Base-by-base conservation (phyloP, 805 yeast species). In the Metschnikowia cerradonensis region DNA sequence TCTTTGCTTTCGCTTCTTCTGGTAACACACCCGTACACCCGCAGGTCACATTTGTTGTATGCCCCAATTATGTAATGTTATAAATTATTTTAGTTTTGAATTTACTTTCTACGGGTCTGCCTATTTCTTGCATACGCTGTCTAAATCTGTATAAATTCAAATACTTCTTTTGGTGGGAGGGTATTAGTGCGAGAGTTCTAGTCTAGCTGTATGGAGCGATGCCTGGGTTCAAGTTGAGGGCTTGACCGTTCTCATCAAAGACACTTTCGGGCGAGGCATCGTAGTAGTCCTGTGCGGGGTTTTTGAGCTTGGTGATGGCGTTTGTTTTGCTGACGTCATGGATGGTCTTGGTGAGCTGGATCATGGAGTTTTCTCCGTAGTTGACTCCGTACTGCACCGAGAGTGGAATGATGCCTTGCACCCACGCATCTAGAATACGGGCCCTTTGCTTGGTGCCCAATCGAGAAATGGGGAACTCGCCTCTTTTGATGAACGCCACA, bases 361-460 rank as follows among this genome's bases (percentile, higher is more conserved):
- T 78, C 70, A 83, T 77, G 48, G 81, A 75, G 42, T 73, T 75
- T 55, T 87, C 92, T 20, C 95, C 95, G 54, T 78, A 79, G 60
- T 84, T 84, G 5, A 85, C 74, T 6, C 78, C 79, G 49, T 71
- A 74, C 57, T 59, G 67, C 1, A 75, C 77, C 22, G 64, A 60
- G 13, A 72, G 64, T 4, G 78, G 78, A 40, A 74, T 61, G 26
- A 73, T 70, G 4, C 77, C 77, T 52, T 72, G 77, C 3, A 72
- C 78, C 78, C 78, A 73, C 3, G 78, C 78, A 55, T 74, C 78
- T 13, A 91, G 73, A 19, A 89, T 78, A 47, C 80, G 76, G 2
- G 86, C 84, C 49, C 98, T 75, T 68, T 90, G 96, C 55, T 84
- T 84, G 38, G 84, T 81, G 1, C 86, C 90, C 52, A 90, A 66